Conservation (phyloP, 2,329 filamentous ascomycete species). For the Rhytidhysteron rufulum region DNA sequence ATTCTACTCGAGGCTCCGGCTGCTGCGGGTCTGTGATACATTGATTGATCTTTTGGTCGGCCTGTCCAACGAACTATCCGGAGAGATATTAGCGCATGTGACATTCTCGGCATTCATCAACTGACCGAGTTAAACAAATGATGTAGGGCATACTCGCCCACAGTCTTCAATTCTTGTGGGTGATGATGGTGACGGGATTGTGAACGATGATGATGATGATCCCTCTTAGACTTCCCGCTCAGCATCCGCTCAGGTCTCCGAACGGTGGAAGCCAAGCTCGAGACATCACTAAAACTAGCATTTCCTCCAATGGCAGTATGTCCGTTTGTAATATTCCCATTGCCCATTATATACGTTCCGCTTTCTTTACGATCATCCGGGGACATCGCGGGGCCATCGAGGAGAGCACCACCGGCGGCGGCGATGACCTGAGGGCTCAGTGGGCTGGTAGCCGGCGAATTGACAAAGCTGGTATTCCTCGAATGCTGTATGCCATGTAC, state of each 20-base stretch:
- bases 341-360: constrained; percentile 16
- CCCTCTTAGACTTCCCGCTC: constrained; percentile 63
- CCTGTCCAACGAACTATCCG: constrained; percentile 79
- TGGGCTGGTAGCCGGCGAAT: constrained; percentile 71
- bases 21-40: constrained; percentile 78
- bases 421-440: constrained; percentile 84
- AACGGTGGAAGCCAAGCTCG: constrained; percentile 8
- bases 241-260: constrained; percentile 44
- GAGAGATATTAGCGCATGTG: constrained; percentile 7
- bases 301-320: constrained; percentile 11
- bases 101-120: neutral
- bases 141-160: constrained; percentile 96
- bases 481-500: constrained; percentile 94
- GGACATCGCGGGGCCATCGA: constrained; percentile 40
- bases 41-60: constrained; percentile 92
- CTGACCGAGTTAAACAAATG: constrained; percentile 86
- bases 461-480: constrained; percentile 81
- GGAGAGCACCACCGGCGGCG: constrained; percentile 27
- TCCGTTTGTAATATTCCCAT: constrained; percentile 9
- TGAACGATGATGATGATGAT: constrained; percentile 73
- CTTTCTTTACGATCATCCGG: constrained; percentile 37
- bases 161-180: constrained; percentile 77
- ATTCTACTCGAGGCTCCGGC: constrained; percentile 78
- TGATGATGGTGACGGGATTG: constrained; percentile 60
- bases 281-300: constrained; percentile 8